phyloP scores from a whole-genome alignment of 164 flowering plant genomes.

The Dillenia turbinata region DNA sequence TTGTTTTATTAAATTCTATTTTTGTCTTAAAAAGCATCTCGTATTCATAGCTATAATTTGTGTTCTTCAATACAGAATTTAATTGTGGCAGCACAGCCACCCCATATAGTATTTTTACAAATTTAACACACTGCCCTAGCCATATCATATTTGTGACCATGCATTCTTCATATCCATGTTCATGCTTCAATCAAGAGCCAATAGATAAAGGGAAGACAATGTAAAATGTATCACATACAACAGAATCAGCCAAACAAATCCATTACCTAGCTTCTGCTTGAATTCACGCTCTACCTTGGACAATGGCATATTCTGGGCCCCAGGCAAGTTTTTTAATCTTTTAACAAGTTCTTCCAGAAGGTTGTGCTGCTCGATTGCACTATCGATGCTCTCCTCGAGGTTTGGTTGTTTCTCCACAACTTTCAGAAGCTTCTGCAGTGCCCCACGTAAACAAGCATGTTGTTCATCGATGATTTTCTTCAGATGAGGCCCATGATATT shows the following conservation, averaged over 20 bases:
- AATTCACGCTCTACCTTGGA: constrained; percentile 82
- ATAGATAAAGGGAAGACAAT: not conserved
- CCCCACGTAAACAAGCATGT: constrained; percentile 52
- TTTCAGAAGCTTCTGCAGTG: constrained; percentile 45
- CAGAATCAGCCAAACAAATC: not conserved
- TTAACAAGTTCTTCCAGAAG: constrained; percentile 57
- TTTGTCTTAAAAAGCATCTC: too few species aligned
- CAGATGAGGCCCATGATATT: constrained; percentile 67
- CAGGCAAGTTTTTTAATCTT: constrained; percentile 56
- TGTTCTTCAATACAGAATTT: too few species aligned
- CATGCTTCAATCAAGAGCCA: too few species aligned
- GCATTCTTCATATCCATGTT: too few species aligned
- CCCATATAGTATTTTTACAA: too few species aligned
- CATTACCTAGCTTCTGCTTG: constrained; percentile 77
- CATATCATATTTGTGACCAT: too few species aligned
- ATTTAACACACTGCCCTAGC: too few species aligned
- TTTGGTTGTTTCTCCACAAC: constrained; percentile 62
- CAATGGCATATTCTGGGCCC: constrained; percentile 60
- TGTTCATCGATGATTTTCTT: constrained; percentile 68
- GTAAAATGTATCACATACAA: not conserved
- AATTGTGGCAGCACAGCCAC: too few species aligned
- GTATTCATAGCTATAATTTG: too few species aligned
- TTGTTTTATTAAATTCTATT: too few species aligned
- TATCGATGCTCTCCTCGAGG: constrained; percentile 47
- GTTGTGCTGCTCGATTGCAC: constrained; percentile 39